These are phyloP conservation scores for Secale cereale DNA, from an alignment of 176 grass and related monocot genomes.

Conservation along the genomic window DNA sequence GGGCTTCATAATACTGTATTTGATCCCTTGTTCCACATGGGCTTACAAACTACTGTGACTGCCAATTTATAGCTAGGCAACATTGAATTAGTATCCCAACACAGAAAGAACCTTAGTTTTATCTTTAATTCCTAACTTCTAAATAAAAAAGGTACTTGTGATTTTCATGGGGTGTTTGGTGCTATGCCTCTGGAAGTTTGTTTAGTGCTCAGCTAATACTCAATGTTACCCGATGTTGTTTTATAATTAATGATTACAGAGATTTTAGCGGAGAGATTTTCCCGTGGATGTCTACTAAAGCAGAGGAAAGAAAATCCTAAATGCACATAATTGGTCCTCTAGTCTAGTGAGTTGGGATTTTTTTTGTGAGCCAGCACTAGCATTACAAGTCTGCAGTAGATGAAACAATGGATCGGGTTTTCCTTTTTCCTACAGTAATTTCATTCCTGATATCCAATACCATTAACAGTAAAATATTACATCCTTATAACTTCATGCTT, in stretches of 20 bases:
- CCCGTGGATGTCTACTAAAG: neutral
- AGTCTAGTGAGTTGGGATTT: neutral
- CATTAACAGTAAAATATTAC: constrained; percentile 6
- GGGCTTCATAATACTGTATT: neutral
- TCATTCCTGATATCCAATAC: neutral
- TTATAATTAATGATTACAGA: neutral
- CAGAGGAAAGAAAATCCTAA: neutral
- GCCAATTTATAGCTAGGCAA: neutral
- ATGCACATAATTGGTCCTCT: neutral
- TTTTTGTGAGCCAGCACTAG: neutral
- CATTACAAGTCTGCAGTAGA: neutral
- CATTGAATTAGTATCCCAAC: constrained; percentile 4
- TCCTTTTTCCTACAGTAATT: neutral
- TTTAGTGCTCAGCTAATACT: neutral
- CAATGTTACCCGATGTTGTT: neutral
- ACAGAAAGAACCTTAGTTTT: neutral
- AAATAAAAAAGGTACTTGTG: neutral
- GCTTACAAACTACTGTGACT: neutral
- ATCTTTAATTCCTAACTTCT: neutral
- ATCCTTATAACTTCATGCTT: neutral
- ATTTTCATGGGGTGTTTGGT: constrained; percentile 1
- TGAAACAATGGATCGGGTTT: neutral
- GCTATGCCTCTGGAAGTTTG: neutral
- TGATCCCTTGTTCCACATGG: neutral
- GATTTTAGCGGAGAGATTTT: constrained; percentile 5